A percentile compares a stretch with the other conserved stretches of the same genome.
These are phyloP conservation scores for Pestalotiopsis sp. DNA, from an alignment of 2,329 filamentous ascomycete genomes.

Conservation along the genomic window DNA sequence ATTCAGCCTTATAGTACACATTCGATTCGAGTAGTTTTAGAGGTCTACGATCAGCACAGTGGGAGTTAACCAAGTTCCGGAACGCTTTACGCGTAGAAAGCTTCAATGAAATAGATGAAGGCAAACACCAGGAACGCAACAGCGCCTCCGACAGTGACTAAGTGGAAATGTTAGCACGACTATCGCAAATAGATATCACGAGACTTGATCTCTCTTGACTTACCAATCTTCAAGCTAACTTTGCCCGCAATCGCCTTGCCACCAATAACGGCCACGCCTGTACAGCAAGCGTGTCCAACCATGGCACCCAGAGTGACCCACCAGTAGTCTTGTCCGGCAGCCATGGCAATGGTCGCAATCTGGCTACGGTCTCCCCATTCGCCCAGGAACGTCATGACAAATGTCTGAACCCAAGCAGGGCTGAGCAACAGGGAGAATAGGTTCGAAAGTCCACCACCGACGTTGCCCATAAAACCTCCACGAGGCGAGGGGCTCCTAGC, in stretches of 20 bases:
- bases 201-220: constrained; percentile 44
- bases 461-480: constrained; percentile 31
- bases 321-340: constrained; percentile 97
- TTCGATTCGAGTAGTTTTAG: not conserved
- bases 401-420: constrained; percentile 98
- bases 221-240: constrained; percentile 95
- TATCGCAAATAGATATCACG: not conserved
- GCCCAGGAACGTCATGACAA: constrained; percentile 97
- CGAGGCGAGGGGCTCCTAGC: constrained; percentile 59
- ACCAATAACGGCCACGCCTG: constrained; percentile 86
- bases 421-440: constrained; percentile 85
- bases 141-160: constrained; percentile 91
- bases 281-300: constrained; percentile 85
- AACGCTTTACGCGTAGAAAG: constrained; percentile 55
- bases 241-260: constrained; percentile 89
- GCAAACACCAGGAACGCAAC: constrained; percentile 89
- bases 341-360: constrained; percentile 98
- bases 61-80: not conserved
- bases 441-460: constrained; percentile 69
- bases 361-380: constrained; percentile 98
- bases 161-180: constrained; percentile 15
- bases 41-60: not conserved
- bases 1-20: not conserved
- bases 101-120: constrained; percentile 86
- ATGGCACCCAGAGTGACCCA: constrained; percentile 93